Base-by-base conservation (phyloP, 164 flowering plant genomes). In the Hamamelis virginiana region DNA sequence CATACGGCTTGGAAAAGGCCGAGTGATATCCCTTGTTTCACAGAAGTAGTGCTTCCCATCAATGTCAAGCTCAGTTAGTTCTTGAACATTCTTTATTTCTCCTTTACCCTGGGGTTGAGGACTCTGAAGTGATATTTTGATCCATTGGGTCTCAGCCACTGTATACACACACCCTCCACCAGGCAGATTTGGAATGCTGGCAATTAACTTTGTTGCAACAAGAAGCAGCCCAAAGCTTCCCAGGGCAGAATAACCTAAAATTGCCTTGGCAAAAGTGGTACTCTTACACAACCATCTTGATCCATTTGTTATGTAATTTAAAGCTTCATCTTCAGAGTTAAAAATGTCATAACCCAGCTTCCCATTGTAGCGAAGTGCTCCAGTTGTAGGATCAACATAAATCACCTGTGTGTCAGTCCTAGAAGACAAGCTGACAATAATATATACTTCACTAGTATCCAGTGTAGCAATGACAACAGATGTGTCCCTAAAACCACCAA, bases 41-140 rank as follows among this genome's bases (percentile, higher is more conserved):
- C 94, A 95, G 60, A 95, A 95, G 76, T 87, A 95, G 72, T 95
- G 93, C 77, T 95, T 95, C 77, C 98, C 99, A 78, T 95, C 99
- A 81, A 95, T 87, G 22, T 95, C 98, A 67, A 90, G 83, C 44
- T 95, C 99, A 33, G 86, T 72, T 66, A 95, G 65, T 58, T 95
- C 99, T 66, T 86, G 92, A 71, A 87, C 72, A 83, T 88, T 95
- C 79, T 93, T 95, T 9, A 77, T 38, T 79, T 92, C 98, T 25
- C 91, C 97, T 84, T 90, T 95, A 51, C 97, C 92, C 65, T 84
- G 97, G 33, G 86, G 86, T 76, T 86, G 88, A 71, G 96, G 86
- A 75, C 85, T 89, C 69, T 86, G 96, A 70, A 95, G 93, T 18
- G 86, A 75, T 61, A 89, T 77, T 77, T 91, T 92, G 70, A 95